Evolutionary conservation across 2,329 filamentous ascomycete genomes (phyloP).

Genomic region (Ophiocordyceps camponoti-saundersi): DNA sequence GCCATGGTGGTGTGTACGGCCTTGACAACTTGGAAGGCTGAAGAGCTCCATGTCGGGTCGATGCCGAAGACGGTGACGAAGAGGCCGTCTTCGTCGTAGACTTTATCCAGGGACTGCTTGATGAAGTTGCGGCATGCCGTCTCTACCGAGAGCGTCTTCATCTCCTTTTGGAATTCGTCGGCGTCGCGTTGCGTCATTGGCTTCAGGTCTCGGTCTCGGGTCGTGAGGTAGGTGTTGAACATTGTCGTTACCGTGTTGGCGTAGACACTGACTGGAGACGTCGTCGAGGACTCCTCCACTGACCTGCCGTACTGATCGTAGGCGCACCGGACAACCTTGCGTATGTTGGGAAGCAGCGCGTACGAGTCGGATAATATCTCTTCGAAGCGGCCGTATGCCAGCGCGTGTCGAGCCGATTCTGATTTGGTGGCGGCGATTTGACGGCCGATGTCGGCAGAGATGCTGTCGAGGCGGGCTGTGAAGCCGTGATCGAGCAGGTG

Average conservation of each 20-base stretch:
- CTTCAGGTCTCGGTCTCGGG: slow-evolving; percentile 35
- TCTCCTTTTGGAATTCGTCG: slow-evolving; percentile 35
- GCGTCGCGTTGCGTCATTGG: slow-evolving; percentile 35
- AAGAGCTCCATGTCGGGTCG: slow-evolving; percentile 33
- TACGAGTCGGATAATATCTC: slow-evolving; percentile 41
- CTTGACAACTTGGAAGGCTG: slow-evolving; percentile 33
- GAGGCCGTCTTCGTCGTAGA: slow-evolving; percentile 34
- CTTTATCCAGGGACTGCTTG: slow-evolving; percentile 42
- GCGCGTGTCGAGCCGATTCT: slow-evolving; percentile 39
- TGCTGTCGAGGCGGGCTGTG: slow-evolving; percentile 31
- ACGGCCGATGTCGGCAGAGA: slow-evolving; percentile 34
- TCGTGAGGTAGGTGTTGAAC: slow-evolving; percentile 34
- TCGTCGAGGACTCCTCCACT: slow-evolving; percentile 15
- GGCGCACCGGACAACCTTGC: slow-evolving; percentile 30
- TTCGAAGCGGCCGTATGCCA: slow-evolving; percentile 42
- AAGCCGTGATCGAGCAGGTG: slow-evolving; percentile 44
- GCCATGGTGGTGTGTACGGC: slow-evolving; percentile 30
- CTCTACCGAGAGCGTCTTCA: slow-evolving; percentile 30
- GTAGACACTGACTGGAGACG: slow-evolving; percentile 32
- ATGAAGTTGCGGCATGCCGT: slow-evolving; percentile 39
- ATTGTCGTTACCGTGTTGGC: slow-evolving; percentile 35
- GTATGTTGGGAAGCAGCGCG: slow-evolving; percentile 37
- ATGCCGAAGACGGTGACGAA: slow-evolving; percentile 39
- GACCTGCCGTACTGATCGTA: slow-evolving; percentile 35
- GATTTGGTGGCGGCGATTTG: slow-evolving; percentile 39